A percentile compares a stretch with the other conserved stretches of the same genome.
Conservation (phyloP, 2,329 filamentous ascomycete species). For the Cercospora sesami region DNA sequence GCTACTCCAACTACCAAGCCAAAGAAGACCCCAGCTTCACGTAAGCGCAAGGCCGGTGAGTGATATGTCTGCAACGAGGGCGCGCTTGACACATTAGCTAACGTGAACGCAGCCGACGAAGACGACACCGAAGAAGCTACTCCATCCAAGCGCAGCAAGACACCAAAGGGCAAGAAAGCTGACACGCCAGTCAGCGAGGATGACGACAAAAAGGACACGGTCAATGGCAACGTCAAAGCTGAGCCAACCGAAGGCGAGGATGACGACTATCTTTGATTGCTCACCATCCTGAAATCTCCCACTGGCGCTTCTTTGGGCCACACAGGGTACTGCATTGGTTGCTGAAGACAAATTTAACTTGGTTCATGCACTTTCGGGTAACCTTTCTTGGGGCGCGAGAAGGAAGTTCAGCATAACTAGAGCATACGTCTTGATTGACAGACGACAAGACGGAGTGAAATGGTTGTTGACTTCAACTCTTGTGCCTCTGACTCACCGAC, state of each 20-base stretch:
- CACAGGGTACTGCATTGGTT: background rate
- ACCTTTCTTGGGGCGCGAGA: background rate
- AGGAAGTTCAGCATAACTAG: background rate
- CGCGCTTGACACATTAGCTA: background rate
- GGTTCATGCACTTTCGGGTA: background rate
- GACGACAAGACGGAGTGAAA: background rate
- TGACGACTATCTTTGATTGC: background rate
- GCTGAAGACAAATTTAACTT: background rate
- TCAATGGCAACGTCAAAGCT: background rate
- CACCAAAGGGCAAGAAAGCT: conserved; percentile 9
- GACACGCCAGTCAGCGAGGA: background rate
- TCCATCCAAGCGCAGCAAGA: conserved; percentile 14
- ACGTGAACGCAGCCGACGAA: conserved; percentile 1
- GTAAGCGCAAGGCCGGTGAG: conserved; percentile 22
- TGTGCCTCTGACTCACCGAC: background rate
- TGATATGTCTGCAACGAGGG: background rate
- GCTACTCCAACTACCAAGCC: conserved; percentile 5
- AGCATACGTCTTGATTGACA: background rate
- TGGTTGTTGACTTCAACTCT: background rate
- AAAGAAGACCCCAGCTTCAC: conserved; percentile 13
- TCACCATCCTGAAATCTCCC: too few relatives aligned
- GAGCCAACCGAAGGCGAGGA: conserved; percentile 4
- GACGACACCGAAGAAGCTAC: conserved; percentile 13
- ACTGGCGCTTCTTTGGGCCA: background rate
- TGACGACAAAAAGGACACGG: background rate